Conservation (phyloP, 371 early-diverging fungal species). For the Lichtheimia ramosa region DNA sequence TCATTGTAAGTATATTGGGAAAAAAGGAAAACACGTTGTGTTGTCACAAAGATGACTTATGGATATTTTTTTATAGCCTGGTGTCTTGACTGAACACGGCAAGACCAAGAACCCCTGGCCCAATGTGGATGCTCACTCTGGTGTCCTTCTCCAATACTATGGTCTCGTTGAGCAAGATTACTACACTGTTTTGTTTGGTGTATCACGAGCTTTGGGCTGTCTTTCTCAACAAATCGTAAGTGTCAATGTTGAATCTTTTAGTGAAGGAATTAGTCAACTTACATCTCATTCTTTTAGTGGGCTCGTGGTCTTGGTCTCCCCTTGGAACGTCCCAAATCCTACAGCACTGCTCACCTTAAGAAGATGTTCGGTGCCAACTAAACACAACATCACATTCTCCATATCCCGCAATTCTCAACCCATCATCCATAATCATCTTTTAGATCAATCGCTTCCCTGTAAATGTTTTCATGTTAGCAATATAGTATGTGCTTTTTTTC, state of each 20-base stretch:
- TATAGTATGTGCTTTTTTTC: too few relatives aligned
- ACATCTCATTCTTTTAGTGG: too few relatives aligned
- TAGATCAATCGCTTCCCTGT: too few relatives aligned
- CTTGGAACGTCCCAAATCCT: slow-evolving; percentile 95
- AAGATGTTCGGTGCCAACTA: slow-evolving; percentile 70
- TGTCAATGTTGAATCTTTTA: neutral
- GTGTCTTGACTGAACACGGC: slow-evolving; percentile 96
- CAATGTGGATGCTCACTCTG: slow-evolving; percentile 98
- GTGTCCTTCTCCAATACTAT: slow-evolving; percentile 96
- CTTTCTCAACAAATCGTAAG: slow-evolving; percentile 45
- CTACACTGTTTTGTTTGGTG: slow-evolving; percentile 99
- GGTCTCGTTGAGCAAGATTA: slow-evolving; percentile 97
- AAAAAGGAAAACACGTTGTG: too few relatives aligned
- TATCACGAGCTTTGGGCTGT: slow-evolving; percentile 96
- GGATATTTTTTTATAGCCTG: slow-evolving; percentile 53
- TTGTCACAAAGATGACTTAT: too few relatives aligned
- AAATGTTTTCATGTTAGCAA: too few relatives aligned
- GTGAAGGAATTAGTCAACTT: too few relatives aligned
- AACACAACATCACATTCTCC: slow-evolving; percentile 1
- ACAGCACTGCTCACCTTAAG: slow-evolving; percentile 83
- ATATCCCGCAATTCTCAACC: neutral
- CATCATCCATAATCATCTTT: too few relatives aligned
- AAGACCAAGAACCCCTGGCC: slow-evolving; percentile 99
- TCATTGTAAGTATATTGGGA: slow-evolving; percentile 57
- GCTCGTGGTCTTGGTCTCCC: slow-evolving; percentile 95